Evolutionary conservation across 2,329 filamentous ascomycete genomes (phyloP).

Genomic region (Coleophoma eucalyptorum): DNA sequence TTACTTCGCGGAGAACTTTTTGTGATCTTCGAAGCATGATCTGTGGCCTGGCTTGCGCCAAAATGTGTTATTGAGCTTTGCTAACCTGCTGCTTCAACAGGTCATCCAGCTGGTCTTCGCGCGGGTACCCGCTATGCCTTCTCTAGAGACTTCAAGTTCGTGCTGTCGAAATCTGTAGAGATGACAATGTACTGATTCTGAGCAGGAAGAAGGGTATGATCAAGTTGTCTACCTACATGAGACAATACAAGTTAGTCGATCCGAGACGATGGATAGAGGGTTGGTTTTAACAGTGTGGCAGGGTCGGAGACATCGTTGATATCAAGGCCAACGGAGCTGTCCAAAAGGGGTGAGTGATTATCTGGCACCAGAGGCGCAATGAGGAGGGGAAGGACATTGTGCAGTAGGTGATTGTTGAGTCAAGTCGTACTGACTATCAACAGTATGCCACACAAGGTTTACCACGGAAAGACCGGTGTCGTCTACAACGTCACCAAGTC

Average conservation of each 20-base stretch:
- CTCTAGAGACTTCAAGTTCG: slow-evolving; percentile 69
- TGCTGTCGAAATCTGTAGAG: no score
- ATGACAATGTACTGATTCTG: no score
- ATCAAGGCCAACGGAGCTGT: slow-evolving; percentile 98
- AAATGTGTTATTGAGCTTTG: no score
- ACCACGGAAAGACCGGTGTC: slow-evolving; percentile 98
- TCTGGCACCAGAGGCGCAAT: slow-evolving; percentile 12
- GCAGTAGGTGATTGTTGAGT: background rate
- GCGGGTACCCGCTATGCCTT: slow-evolving; percentile 91
- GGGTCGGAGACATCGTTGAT: slow-evolving; percentile 98
- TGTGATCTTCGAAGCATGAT: no score
- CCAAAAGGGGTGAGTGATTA: slow-evolving; percentile 80
- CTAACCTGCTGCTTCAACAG: slow-evolving; percentile 45
- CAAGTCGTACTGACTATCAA: slow-evolving; percentile 16
- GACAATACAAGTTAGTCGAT: slow-evolving; percentile 74
- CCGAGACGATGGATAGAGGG: slow-evolving; percentile 5
- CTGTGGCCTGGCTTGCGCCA: no score
- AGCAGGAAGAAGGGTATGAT: slow-evolving; percentile 89
- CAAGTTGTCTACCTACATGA: slow-evolving; percentile 88
- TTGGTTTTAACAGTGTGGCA: slow-evolving; percentile 44
- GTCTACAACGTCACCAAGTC: slow-evolving; percentile 99
- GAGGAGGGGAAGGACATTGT: background rate
- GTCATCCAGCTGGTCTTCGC: slow-evolving; percentile 84
- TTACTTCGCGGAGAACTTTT: no score
- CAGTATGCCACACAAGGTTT: slow-evolving; percentile 98